phyloP scores from a whole-genome alignment of 306 rosid species.

The Citrullus colocynthis region DNA sequence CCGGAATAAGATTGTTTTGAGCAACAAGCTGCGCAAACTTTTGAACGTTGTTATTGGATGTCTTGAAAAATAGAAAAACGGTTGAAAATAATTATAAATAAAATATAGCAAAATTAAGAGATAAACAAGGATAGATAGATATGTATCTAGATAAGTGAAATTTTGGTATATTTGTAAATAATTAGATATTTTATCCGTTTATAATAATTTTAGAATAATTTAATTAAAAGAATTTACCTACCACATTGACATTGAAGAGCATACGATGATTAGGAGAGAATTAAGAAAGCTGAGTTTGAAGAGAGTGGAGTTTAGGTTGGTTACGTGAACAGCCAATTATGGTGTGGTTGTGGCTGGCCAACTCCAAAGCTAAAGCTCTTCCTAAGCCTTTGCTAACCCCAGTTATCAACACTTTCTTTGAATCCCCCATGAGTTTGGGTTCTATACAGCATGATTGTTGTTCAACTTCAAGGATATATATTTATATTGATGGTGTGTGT shows the following conservation, averaged over 20 bases:
- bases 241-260: conserved; percentile 43
- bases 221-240: neutral
- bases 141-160: no score
- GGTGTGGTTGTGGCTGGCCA: conserved; percentile 55
- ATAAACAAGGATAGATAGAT: no score
- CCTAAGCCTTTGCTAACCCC: conserved; percentile 74
- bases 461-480: no score
- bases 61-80: neutral
- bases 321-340: conserved; percentile 67
- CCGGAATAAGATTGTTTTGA: conserved; percentile 45
- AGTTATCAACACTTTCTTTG: conserved; percentile 39
- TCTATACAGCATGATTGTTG: no score
- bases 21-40: conserved; percentile 35
- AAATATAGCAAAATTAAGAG: no score
- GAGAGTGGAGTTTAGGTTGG: conserved; percentile 46
- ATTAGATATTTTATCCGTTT: no score
- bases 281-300: conserved; percentile 24
- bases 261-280: conserved; percentile 28
- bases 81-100: no score
- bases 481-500: no score
- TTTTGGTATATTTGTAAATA: no score
- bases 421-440: no score
- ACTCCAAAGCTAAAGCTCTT: conserved; percentile 57
- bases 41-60: conserved; percentile 36
- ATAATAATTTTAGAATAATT: no score